These are phyloP conservation scores for Thermothielavioides terrestris DNA, from an alignment of 495 filamentous ascomycete genomes.

Conservation along the genomic window DNA sequence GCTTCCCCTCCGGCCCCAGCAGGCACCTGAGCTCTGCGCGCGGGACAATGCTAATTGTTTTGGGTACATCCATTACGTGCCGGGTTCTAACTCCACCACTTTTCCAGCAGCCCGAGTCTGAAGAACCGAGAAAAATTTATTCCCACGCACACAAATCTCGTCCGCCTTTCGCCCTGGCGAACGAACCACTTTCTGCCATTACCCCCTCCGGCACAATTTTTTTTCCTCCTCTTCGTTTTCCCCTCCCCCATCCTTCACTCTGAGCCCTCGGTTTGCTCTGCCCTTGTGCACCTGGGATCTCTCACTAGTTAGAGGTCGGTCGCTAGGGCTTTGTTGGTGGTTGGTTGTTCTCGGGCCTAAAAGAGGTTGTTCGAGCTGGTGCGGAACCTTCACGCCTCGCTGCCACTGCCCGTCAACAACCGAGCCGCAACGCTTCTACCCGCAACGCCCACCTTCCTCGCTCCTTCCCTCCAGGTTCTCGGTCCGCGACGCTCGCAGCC, in stretches of 20 bases:
- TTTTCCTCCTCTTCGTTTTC: constrained; percentile 12
- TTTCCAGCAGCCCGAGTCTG: constrained; percentile 17
- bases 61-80: no score
- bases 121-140: constrained; percentile 31
- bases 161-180: constrained; percentile 22
- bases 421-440: constrained; percentile 5
- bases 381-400: constrained; percentile 8
- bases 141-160: constrained; percentile 29
- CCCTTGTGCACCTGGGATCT: constrained; percentile 8
- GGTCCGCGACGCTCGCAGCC: not conserved
- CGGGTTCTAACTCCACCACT: constrained; percentile 24
- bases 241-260: constrained; percentile 9
- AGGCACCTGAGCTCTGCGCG: not conserved
- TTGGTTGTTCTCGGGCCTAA: constrained; percentile 11
- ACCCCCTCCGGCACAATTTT: constrained; percentile 18
- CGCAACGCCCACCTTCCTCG: constrained; percentile 6
- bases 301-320: constrained; percentile 12
- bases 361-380: constrained; percentile 8
- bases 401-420: constrained; percentile 8
- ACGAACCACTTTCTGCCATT: constrained; percentile 14
- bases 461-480: constrained; percentile 4
- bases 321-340: constrained; percentile 14
- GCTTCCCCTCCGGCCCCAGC: not conserved
- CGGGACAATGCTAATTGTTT: constrained; percentile 15
- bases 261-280: constrained; percentile 2